Percentiles rank a stretch among this genome's conserved stretches.
phyloP scores from a whole-genome alignment of 2,329 filamentous ascomycete species.

The Dactylellina parvicollis region DNA sequence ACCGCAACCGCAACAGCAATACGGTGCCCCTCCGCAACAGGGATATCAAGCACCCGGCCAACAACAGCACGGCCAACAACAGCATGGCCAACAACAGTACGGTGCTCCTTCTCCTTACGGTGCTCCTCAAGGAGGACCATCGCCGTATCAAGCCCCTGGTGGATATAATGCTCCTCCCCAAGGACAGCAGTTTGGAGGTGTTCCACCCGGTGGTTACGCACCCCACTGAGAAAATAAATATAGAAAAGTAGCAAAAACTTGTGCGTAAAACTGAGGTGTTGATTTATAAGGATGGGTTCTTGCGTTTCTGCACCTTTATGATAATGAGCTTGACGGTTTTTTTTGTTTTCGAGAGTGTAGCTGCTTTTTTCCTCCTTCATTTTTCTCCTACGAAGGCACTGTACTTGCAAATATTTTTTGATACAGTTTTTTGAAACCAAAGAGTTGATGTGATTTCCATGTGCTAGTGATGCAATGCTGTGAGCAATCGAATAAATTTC shows the following conservation, averaged over 20 bases:
- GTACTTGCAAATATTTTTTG: background rate
- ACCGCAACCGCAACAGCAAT: constrained; percentile 51
- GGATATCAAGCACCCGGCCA: constrained; percentile 30
- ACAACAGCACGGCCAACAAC: constrained; percentile 40
- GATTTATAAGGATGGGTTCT: constrained; percentile 17
- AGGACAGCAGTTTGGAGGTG: constrained; percentile 48
- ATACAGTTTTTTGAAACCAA: constrained; percentile 17
- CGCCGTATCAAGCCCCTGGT: constrained; percentile 44
- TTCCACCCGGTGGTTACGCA: constrained; percentile 44
- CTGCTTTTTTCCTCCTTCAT: constrained; percentile 1
- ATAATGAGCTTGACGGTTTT: constrained; percentile 37
- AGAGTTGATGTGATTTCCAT: constrained; percentile 9
- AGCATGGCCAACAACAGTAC: constrained; percentile 54
- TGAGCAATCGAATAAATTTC: background rate
- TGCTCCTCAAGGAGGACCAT: constrained; percentile 12
- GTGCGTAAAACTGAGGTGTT: constrained; percentile 27
- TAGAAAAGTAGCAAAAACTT: constrained; percentile 9
- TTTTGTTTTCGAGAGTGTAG: constrained; percentile 14
- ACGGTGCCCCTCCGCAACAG: constrained; percentile 23
- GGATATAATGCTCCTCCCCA: constrained; percentile 39
- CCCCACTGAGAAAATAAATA: too few relatives aligned
- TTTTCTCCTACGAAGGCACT: constrained; percentile 4
- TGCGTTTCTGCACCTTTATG: constrained; percentile 19
- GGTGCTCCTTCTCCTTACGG: constrained; percentile 43
- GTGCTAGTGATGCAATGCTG: background rate